phyloP scores from a whole-genome alignment of 352 stramenopile species.

The Phytophthora quininea region DNA sequence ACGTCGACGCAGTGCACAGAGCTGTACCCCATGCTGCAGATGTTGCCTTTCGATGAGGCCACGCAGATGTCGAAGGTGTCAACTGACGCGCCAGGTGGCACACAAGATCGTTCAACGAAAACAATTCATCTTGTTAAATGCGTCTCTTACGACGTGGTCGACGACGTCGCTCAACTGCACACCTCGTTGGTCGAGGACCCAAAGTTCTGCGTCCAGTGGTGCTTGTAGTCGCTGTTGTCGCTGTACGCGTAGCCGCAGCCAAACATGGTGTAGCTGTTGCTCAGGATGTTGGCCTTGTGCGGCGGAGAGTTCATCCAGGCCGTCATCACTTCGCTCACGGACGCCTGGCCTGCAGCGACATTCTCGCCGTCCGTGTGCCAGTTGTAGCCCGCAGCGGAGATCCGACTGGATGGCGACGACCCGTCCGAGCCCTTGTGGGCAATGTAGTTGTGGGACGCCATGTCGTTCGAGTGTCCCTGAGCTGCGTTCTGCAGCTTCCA shows the following conservation, averaged over 20 bases:
- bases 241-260: conserved; percentile 19
- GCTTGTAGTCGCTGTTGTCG: conserved; percentile 21
- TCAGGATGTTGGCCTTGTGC: conserved; percentile 41
- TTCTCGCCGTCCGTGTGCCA: conserved; percentile 45
- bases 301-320: conserved; percentile 48
- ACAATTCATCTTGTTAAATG: too few species aligned
- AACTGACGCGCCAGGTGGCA: too few species aligned
- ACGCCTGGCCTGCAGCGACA: conserved; percentile 34
- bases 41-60: neutral
- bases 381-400: conserved; percentile 35
- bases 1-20: neutral
- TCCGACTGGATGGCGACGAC: conserved; percentile 25
- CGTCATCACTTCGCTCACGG: conserved; percentile 37
- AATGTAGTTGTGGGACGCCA: conserved; percentile 38
- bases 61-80: too few species aligned
- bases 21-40: neutral
- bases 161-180: neutral
- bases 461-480: conserved; percentile 20
- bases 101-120: too few species aligned
- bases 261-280: conserved; percentile 12
- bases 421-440: conserved; percentile 37
- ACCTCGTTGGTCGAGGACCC: conserved; percentile 8
- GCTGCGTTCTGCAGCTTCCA: conserved; percentile 15
- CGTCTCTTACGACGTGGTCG: too few species aligned
- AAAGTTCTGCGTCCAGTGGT: conserved; percentile 53